Conservation (phyloP, 805 yeast species). For the Clavispora carvajalis region DNA sequence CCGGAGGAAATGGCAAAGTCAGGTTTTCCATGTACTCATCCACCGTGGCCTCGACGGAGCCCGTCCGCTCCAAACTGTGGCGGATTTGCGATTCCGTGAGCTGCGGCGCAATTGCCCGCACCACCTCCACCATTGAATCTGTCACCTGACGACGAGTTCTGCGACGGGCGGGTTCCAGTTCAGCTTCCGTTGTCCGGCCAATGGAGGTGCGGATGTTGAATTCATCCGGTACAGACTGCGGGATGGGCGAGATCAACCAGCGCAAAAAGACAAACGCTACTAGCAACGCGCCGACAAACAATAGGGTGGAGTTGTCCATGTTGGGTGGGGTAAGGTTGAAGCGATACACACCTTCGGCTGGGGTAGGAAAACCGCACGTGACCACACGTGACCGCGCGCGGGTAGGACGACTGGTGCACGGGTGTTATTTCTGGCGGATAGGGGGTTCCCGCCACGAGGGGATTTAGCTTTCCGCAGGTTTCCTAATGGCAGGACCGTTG, state of each 20-base stretch:
- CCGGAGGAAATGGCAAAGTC: constrained; percentile 54
- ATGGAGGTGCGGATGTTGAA: constrained; percentile 7
- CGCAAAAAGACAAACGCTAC: constrained; percentile 55
- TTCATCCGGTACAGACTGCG: constrained; percentile 27
- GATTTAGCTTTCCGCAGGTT: no score
- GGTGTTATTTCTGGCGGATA: no score
- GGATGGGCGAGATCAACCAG: constrained; percentile 62
- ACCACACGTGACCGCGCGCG: no score
- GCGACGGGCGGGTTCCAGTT: constrained; percentile 8
- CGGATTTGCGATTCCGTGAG: constrained; percentile 66
- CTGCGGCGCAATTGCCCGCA: constrained; percentile 75
- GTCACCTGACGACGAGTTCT: constrained; percentile 46
- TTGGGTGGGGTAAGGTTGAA: background rate
- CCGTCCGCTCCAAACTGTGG: constrained; percentile 67
- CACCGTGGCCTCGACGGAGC: constrained; percentile 77
- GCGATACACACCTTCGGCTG: no score
- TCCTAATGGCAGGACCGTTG: no score
- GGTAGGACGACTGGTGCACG: no score
- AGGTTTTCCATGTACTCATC: constrained; percentile 63
- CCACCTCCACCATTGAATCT: constrained; percentile 76
- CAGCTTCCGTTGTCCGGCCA: background rate
- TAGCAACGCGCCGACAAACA: constrained; percentile 44
- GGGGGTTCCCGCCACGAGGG: no score
- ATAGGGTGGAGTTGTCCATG: constrained; percentile 53
- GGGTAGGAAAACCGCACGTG: background rate